Conservation (phyloP, 768 basidiomycete species). For the Leccinum incarnatum region DNA sequence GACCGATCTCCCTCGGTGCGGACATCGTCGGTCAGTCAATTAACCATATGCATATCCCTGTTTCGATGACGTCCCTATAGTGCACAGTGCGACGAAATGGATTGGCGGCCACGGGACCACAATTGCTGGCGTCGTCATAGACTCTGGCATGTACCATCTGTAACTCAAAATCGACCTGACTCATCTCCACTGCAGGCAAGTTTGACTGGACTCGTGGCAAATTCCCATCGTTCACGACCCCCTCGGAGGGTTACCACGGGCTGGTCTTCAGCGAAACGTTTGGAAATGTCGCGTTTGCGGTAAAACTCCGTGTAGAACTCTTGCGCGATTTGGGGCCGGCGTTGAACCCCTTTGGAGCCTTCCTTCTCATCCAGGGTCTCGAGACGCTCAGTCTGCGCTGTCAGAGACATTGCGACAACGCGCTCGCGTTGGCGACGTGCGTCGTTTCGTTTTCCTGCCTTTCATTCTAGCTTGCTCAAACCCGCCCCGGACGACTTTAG, state of each 20-base stretch:
- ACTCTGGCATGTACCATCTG: slow-evolving; percentile 42
- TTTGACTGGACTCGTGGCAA: no score
- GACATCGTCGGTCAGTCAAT: slow-evolving; percentile 47
- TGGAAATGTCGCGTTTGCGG: slow-evolving; percentile 42
- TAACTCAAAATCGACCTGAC: background rate
- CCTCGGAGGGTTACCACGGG: no score
- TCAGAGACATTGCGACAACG: slow-evolving; percentile 57
- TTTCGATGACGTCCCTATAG: slow-evolving; percentile 20
- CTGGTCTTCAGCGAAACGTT: no score
- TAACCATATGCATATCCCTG: background rate
- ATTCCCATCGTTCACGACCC: no score
- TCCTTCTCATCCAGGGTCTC: slow-evolving; percentile 57
- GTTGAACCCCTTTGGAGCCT: slow-evolving; percentile 56
- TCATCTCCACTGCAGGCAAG: background rate
- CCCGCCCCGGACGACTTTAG: background rate
- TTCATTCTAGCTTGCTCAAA: background rate
- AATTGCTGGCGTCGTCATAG: slow-evolving; percentile 61
- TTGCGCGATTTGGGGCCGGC: slow-evolving; percentile 53
- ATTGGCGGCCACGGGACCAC: slow-evolving; percentile 68
- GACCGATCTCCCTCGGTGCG: slow-evolving; percentile 55
- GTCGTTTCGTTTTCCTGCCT: background rate
- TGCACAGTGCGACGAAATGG: slow-evolving; percentile 66
- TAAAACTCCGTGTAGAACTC: slow-evolving; percentile 51
- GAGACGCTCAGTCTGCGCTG: slow-evolving; percentile 62
- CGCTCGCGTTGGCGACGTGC: slow-evolving; percentile 47